Evolutionary conservation across 1,139 yeast species (phyloP), one percentile per base, ranked within the genome.

Genomic region (Hansenula sp.): DNA sequence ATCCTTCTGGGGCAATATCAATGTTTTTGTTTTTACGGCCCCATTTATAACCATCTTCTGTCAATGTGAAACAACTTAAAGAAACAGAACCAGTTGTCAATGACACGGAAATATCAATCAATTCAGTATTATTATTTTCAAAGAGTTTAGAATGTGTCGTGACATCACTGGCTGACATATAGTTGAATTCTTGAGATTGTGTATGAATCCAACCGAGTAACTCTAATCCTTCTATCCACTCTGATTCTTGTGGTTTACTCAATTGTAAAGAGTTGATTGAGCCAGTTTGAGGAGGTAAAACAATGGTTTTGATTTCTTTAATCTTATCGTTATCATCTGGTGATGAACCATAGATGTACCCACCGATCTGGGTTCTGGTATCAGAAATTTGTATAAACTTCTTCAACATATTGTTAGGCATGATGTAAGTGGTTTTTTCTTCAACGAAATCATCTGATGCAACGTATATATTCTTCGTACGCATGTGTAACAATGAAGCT

Each of bases 201-300:
- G 96, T 85, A 60, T 88, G 96, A 12, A 84, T 74, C 91, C 91
- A 84, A 1, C 96, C 96, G 18, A 87, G 61, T 4, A 87, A 70
- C 52, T 84, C 85, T 38, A 83, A 58, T 13, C 71, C 77, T 30
- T 70, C 65, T 28, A 79, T 58, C 37, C 67, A 69, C 29, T 65
- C 59, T 31, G 59, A 66, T 57, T 65, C 65, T 3, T 88, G 84
- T 1, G 76, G 47, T 8, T 65, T 61, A 2, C 93, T 81, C 48
- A 91, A 67, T 51, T 84, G 82, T 12, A 90, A 81, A 3, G 80
- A 70, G 50, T 77, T 81, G 31, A 76, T 70, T 47, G 77, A 82
- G 3, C 97, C 98, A 38, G 91, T 70, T 63, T 93, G 99, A 0
- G 99, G 99, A 6, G 89, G 86, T 57, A 94, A 61, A 0, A 81